These are phyloP conservation scores for Ceratocystis lukuohia DNA, from an alignment of 2,329 filamentous ascomycete species.

Conservation along the genomic window DNA sequence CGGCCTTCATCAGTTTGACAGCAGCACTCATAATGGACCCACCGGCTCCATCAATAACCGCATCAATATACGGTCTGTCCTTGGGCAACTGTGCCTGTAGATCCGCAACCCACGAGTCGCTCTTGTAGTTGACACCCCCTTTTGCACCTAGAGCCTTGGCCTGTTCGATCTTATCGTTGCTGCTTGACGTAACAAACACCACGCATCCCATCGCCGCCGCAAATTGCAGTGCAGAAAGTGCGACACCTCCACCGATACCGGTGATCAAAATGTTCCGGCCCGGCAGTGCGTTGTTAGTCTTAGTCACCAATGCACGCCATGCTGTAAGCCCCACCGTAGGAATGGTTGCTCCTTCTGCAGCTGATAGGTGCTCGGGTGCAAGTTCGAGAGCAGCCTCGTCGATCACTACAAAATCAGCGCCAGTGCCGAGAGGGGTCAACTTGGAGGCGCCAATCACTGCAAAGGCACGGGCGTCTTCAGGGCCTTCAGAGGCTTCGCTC, in stretches of 20 bases:
- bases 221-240: conserved; percentile 68
- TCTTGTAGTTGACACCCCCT: conserved; percentile 73
- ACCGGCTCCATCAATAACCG: conserved; percentile 81
- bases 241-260: conserved; percentile 86
- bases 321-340: conserved; percentile 77
- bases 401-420: conserved; percentile 59
- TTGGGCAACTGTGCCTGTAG: conserved; percentile 48
- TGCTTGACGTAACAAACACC: conserved; percentile 71
- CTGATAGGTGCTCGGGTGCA: conserved; percentile 56
- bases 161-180: conserved; percentile 58
- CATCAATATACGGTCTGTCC: conserved; percentile 59
- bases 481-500: conserved; percentile 56
- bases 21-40: conserved; percentile 66
- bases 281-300: conserved; percentile 48
- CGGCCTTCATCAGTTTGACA: conserved; percentile 57
- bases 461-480: conserved; percentile 50
- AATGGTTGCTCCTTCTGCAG: conserved; percentile 67
- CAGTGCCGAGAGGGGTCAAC: conserved; percentile 48
- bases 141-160: conserved; percentile 60
- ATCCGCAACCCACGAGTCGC: conserved; percentile 68
- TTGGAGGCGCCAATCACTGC: conserved; percentile 57
- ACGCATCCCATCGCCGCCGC: conserved; percentile 59
- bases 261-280: conserved; percentile 73
- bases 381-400: conserved; percentile 60
- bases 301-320: conserved; percentile 74